Evolutionary conservation across 2,329 filamentous ascomycete genomes (phyloP).

Genomic region (Talaromyces amestolkiae): DNA sequence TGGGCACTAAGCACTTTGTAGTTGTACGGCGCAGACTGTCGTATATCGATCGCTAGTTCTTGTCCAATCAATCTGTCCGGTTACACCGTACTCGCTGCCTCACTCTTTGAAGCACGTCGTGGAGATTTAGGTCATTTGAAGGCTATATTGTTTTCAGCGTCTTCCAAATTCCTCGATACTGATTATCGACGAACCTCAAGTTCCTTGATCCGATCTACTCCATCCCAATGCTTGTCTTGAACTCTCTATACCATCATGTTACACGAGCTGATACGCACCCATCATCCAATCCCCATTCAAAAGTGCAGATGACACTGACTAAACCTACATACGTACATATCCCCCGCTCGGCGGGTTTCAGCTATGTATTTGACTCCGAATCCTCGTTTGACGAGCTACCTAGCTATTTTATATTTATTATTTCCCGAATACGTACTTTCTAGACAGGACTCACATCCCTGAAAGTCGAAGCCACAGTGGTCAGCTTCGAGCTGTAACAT

Average conservation of each 20-base stretch:
- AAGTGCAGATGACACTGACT: neutral
- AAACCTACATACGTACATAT: neutral
- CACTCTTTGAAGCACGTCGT: neutral
- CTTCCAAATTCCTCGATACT: neutral
- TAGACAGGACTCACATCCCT: neutral
- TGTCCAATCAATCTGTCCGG: neutral
- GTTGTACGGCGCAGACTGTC: neutral
- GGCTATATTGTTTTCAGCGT: neutral
- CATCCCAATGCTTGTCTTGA: neutral
- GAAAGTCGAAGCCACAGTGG: neutral
- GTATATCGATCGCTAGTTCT: neutral
- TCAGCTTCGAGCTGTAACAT: neutral
- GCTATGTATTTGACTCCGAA: neutral
- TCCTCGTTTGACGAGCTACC: neutral
- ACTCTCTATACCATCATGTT: neutral
- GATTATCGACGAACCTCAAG: neutral
- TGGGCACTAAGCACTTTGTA: too few relatives aligned
- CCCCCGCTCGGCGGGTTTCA: neutral
- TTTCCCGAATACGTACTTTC: neutral
- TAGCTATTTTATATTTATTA: neutral
- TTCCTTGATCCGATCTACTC: neutral
- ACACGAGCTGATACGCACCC: neutral
- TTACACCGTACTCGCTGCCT: conserved; percentile 5
- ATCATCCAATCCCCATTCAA: neutral
- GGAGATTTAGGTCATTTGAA: neutral